A percentile compares a stretch with the other conserved stretches of the same genome.
Evolutionary conservation across 2,329 filamentous ascomycete species (phyloP).

Genomic region (Neonectria faginata): DNA sequence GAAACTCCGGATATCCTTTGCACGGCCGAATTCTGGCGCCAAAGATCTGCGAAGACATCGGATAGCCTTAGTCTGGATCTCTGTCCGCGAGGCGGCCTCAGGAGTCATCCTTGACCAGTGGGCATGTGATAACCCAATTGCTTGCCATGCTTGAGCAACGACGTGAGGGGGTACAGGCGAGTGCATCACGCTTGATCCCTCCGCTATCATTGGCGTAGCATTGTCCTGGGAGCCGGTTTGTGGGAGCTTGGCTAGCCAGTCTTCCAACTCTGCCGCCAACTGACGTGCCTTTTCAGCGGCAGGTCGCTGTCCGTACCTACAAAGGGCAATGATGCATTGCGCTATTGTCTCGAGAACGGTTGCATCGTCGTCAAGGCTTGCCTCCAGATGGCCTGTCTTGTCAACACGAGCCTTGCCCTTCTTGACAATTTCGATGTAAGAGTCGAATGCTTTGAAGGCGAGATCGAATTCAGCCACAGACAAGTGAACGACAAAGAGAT

Average conservation of each 20-base stretch:
- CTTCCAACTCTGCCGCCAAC: constrained; percentile 77
- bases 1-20: constrained; percentile 78
- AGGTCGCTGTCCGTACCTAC: constrained; percentile 79
- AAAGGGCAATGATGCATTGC: constrained; percentile 83
- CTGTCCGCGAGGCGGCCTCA: constrained; percentile 76
- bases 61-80: constrained; percentile 82
- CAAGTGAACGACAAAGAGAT: constrained; percentile 89
- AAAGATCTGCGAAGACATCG: constrained; percentile 80
- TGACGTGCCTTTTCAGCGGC: constrained; percentile 84
- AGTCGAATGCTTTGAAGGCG: constrained; percentile 89
- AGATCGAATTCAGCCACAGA: constrained; percentile 92
- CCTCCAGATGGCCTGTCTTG: constrained; percentile 78
- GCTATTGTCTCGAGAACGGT: constrained; percentile 82
- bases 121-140: constrained; percentile 86
- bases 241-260: constrained; percentile 75
- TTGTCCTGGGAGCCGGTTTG: constrained; percentile 46
- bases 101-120: constrained; percentile 88
- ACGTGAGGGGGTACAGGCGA: constrained; percentile 67
- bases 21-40: constrained; percentile 72
- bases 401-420: constrained; percentile 86
- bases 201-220: constrained; percentile 46
- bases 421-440: constrained; percentile 89
- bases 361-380: constrained; percentile 81
- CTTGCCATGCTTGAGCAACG: constrained; percentile 80
- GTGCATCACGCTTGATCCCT: constrained; percentile 52